These are phyloP conservation scores for Xylaria sp. DNA, from an alignment of 2,329 filamentous ascomycete species.

Conservation along the genomic window DNA sequence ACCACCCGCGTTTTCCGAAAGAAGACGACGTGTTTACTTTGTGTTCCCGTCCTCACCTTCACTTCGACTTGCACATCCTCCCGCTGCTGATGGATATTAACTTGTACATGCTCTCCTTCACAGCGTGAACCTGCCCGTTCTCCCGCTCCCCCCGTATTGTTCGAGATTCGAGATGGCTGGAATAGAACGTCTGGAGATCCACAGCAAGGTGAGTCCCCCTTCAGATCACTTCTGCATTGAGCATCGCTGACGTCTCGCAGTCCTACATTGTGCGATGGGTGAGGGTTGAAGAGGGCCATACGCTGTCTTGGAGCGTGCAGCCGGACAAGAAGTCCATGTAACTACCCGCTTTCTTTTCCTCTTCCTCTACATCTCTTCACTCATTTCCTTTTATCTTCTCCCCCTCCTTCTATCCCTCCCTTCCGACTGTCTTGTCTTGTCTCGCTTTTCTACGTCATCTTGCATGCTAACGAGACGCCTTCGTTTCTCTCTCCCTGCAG, in stretches of 20 bases:
- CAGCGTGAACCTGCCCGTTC: conserved; percentile 6
- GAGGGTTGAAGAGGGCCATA: conserved; percentile 81
- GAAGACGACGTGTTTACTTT: not conserved
- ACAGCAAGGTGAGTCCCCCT: conserved; percentile 69
- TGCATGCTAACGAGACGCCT: conserved; percentile 2
- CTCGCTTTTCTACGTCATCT: not conserved
- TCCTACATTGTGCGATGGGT: conserved; percentile 98
- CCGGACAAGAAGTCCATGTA: conserved; percentile 96
- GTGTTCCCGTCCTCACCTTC: not conserved
- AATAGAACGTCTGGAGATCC: conserved; percentile 94
- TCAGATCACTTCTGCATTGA: not conserved
- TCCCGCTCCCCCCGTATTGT: not conserved
- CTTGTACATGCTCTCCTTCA: conserved; percentile 1
- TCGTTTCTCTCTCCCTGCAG: conserved; percentile 34
- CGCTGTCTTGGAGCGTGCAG: conserved; percentile 95
- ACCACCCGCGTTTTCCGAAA: not conserved
- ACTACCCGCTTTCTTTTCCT: conserved; percentile 22
- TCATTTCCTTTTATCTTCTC: not conserved
- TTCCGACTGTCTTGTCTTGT: not conserved
- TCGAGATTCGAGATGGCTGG: conserved; percentile 62
- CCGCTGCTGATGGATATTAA: conserved; percentile 3
- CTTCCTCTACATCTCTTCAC: not conserved
- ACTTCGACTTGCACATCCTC: too few species aligned
- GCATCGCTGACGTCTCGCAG: conserved; percentile 42
- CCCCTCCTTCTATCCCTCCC: not conserved